A percentile compares a stretch with the other conserved stretches of the same genome.
Evolutionary conservation across 2,329 filamentous ascomycete species (phyloP).

Genomic region (Cadophora luteo-olivacea): DNA sequence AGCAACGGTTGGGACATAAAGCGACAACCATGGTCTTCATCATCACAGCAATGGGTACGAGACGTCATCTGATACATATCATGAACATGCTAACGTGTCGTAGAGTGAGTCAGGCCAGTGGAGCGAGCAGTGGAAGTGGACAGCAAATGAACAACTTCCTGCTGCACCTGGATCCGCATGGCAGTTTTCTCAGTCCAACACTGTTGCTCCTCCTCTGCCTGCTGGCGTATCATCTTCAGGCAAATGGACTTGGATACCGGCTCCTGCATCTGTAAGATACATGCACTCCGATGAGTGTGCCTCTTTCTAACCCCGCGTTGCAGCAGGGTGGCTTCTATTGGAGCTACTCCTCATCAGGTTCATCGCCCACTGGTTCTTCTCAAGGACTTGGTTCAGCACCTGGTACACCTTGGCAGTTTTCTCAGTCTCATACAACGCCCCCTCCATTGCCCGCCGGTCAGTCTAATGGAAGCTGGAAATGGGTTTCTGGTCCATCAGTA

Average conservation of each 20-base stretch:
- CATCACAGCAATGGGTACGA: not conserved
- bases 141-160: slow-evolving; percentile 6
- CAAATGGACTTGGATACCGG: not conserved
- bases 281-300: not conserved
- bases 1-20: slow-evolving; percentile 1
- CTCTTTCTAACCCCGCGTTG: not conserved
- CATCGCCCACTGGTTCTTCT: not conserved
- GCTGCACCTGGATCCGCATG: slow-evolving; percentile 5
- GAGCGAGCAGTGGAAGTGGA: slow-evolving; percentile 10
- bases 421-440: not conserved
- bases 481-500: slow-evolving; percentile 5
- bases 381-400: slow-evolving; percentile 4
- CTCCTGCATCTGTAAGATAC: not conserved
- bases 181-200: slow-evolving; percentile 1
- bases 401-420: slow-evolving; percentile 7
- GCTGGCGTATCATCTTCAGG: slow-evolving; percentile 1
- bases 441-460: slow-evolving; percentile 1
- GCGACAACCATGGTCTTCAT: not conserved
- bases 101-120: slow-evolving; percentile 4
- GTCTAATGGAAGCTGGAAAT: slow-evolving; percentile 4
- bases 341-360: not conserved
- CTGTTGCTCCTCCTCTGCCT: slow-evolving; percentile 1
- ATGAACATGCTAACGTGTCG: not conserved
- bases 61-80: not conserved
- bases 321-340: not conserved